Evolutionary conservation across 768 basidiomycete species (phyloP), one percentile per base, ranked within the genome.

Genomic region (Boletus reticulatus): DNA sequence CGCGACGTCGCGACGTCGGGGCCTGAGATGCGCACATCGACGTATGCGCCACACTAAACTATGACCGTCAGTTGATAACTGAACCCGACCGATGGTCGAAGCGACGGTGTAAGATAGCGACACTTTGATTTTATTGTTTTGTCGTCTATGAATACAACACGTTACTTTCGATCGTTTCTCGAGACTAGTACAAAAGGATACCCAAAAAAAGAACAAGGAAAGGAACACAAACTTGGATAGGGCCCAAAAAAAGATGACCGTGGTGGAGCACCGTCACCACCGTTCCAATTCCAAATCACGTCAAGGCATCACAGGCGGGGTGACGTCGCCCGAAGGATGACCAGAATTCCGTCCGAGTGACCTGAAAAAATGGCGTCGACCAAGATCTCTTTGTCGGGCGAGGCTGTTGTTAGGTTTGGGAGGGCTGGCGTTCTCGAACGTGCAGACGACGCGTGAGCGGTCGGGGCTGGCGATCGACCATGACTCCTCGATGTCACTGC

Each of bases 361-460:
- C 87, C 89, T 34, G 88, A 89, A 66, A 92, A 91, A 52, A 92
- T 91, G 3, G 89, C 87, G 63, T 92, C 90, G 13, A 92, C 88
- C 32, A 76, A 60, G 50, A 86, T 75, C 61, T 80, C 80, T 38
- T 66, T 52, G 50, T 53, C 58, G 8, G 44, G 32, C 8, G 58
- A 54, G 19, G 55, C 22, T 2, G 47, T 17, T 1, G 43, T 17
- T n/a, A 12, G 32, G 3, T 31, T 36, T 8, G 63, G 41, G 16
- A 36, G 27, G 9, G 36, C 5, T 0, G 66, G 51, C 4, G 48
- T 14, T 38, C 66, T 56, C 17, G 66, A 42, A 2, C 63, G 60
- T 5, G 38, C 16, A 2, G 56, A 51, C 19, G 52, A 48, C 34
- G 24, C 44, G 10, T 42, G 52, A 5, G 49, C 17, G 3, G 42